Percentiles rank a stretch among this genome's conserved stretches.
Conservation (phyloP, 768 basidiomycete species). For the Podaxis rugospora region DNA sequence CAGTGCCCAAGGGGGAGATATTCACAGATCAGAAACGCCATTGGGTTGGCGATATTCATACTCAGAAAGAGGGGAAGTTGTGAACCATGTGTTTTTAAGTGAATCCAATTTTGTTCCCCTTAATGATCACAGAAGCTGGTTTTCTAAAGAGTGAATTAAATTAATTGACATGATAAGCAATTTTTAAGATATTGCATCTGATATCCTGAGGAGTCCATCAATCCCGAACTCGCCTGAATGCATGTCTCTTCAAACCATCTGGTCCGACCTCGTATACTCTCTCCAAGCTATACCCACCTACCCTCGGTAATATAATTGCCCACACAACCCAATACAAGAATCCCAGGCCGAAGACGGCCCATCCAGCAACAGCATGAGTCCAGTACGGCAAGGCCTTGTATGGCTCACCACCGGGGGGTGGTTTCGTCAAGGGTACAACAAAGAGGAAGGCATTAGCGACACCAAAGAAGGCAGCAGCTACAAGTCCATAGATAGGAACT, state of each 20-base stretch:
- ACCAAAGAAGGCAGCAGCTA: slow-evolving; percentile 44
- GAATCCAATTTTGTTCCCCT: not conserved
- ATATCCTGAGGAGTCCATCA: not conserved
- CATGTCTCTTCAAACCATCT: slow-evolving; percentile 27
- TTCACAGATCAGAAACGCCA: slow-evolving; percentile 21
- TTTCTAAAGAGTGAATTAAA: not conserved
- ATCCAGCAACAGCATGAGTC: slow-evolving; percentile 35
- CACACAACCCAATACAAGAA: slow-evolving; percentile 31
- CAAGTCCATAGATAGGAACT: slow-evolving; percentile 14
- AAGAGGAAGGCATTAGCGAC: slow-evolving; percentile 55
- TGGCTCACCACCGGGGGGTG: slow-evolving; percentile 37
- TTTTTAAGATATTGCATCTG: not conserved
- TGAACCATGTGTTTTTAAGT: not conserved
- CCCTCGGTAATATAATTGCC: slow-evolving; percentile 24
- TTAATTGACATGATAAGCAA: not conserved
- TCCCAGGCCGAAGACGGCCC: slow-evolving; percentile 34
- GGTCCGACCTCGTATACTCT: slow-evolving; percentile 21
- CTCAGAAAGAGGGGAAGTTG: not conserved
- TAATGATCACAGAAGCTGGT: not conserved
- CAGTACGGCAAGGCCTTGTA: slow-evolving; percentile 57
- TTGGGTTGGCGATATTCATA: slow-evolving; percentile 12
- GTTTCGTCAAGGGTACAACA: slow-evolving; percentile 48
- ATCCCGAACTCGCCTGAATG: slow-evolving; percentile 1
- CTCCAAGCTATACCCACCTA: slow-evolving; percentile 28
- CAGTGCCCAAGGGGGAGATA: slow-evolving; percentile 25